Percentiles rank a stretch among this genome's conserved stretches.
Conservation (phyloP, 257 asterid genomes). For the Rehmannia glutinosa region DNA sequence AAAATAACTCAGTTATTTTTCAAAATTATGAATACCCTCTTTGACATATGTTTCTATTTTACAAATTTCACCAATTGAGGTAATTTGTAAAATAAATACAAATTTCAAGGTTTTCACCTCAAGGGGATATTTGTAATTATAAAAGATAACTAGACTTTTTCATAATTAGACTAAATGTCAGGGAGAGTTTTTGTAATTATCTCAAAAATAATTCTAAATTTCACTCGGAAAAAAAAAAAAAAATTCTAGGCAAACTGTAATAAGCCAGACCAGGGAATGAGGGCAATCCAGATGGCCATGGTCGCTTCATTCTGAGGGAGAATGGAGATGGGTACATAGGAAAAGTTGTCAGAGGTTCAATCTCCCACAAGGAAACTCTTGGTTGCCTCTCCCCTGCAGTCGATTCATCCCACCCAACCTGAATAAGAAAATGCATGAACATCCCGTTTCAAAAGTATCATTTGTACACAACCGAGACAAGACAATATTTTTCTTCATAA, state of each 20-base stretch:
- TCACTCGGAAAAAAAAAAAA: not conserved
- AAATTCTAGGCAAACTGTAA: not conserved
- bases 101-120: too few relatives aligned
- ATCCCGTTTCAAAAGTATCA: not conserved
- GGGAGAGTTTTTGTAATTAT: too few relatives aligned
- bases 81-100: too few relatives aligned
- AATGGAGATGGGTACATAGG: slow-evolving; percentile 94
- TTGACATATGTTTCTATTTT: too few relatives aligned
- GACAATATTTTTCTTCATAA: too few relatives aligned
- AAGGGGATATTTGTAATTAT: too few relatives aligned
- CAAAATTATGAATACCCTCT: too few relatives aligned
- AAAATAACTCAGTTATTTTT: too few relatives aligned
- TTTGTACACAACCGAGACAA: too few relatives aligned
- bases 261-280: slow-evolving; percentile 57
- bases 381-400: slow-evolving; percentile 97
- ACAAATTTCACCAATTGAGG: too few relatives aligned
- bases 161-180: too few relatives aligned
- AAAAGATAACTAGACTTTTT: too few relatives aligned
- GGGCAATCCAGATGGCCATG: slow-evolving; percentile 85
- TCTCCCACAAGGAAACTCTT: slow-evolving; percentile 90
- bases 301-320: slow-evolving; percentile 83
- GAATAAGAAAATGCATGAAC: slow-evolving; percentile 17
- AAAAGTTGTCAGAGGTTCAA: slow-evolving; percentile 81
- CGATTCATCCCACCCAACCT: slow-evolving; percentile 99
- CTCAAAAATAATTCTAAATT: not conserved